A percentile compares a stretch with the other conserved stretches of the same genome.
phyloP scores from a whole-genome alignment of 495 filamentous ascomycete genomes.

The Bombardia bombarda region DNA sequence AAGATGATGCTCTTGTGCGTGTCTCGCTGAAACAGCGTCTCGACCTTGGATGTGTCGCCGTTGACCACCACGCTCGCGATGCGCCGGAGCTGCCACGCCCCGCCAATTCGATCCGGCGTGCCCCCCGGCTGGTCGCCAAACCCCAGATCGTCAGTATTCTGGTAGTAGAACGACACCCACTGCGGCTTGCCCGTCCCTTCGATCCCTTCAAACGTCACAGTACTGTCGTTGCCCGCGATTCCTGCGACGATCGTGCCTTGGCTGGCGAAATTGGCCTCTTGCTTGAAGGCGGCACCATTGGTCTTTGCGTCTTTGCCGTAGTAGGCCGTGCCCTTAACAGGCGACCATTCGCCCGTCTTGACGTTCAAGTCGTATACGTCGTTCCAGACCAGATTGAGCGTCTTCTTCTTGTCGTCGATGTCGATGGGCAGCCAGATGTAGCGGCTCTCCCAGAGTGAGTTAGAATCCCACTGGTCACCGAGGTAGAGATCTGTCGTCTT shows the following conservation, averaged over 20 bases:
- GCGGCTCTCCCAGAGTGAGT: slow-evolving; percentile 42
- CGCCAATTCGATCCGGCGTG: slow-evolving; percentile 32
- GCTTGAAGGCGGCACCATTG: slow-evolving; percentile 34
- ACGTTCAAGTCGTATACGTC: slow-evolving; percentile 39
- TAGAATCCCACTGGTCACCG: slow-evolving; percentile 45
- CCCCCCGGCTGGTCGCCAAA: slow-evolving; percentile 37
- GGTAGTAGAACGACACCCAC: slow-evolving; percentile 49
- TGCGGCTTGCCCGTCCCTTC: slow-evolving; percentile 42
- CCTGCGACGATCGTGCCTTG: slow-evolving; percentile 34
- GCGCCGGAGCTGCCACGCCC: slow-evolving; percentile 34
- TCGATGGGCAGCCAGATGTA: slow-evolving; percentile 46
- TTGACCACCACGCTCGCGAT: slow-evolving; percentile 38
- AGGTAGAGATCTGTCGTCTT: slow-evolving; percentile 45
- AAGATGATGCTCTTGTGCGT: slow-evolving; percentile 40
- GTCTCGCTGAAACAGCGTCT: slow-evolving; percentile 34
- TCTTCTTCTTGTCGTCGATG: slow-evolving; percentile 30
- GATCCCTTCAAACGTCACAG: slow-evolving; percentile 38
- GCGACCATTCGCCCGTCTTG: slow-evolving; percentile 36
- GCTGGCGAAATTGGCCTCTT: slow-evolving; percentile 44
- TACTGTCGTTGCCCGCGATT: slow-evolving; percentile 45
- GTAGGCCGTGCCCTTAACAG: slow-evolving; percentile 36
- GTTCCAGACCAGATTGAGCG: slow-evolving; percentile 31
- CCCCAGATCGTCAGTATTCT: slow-evolving; percentile 19
- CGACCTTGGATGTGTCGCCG: slow-evolving; percentile 22
- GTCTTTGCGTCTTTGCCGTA: slow-evolving; percentile 30